Evolutionary conservation across 208 protist genomes (phyloP), one percentile per base, ranked within the genome.

Genomic region (Leishmania braziliensis): DNA sequence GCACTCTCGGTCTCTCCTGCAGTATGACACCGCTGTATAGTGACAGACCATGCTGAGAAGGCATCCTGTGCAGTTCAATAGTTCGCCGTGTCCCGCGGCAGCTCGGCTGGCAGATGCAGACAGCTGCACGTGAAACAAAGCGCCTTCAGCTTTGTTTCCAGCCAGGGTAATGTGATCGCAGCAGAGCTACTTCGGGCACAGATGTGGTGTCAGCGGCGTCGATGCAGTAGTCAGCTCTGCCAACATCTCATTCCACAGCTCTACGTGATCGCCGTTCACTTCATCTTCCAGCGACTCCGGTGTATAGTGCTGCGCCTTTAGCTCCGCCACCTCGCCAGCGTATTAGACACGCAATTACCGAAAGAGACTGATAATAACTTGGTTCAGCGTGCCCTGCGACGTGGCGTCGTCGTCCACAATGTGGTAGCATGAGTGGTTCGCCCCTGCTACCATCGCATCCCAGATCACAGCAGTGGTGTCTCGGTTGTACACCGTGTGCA

Each of bases 401-500:
- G 97, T 98, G 78, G 97, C 86, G 82, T 84, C 88, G 74, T 98
- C 98, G 79, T 99, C 98, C 29, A 90, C 86, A 29, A 99, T 63
- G 85, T 98, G 99, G 88, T 92, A 99, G 20, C 96, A 71, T 77
- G 85, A 73, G 80, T 91, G 43, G 69, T 77, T 43, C 58, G 66
- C 63, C 50, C 82, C 84, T 39, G 80, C 62, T 80, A 78, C 85
- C 20, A 86, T 68, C 36, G 97, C 63, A 70, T 94, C 85, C 89
- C 92, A 97, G 33, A 98, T 83, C 20, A 94, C 97, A 12, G 84
- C 83, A 53, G 81, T 88, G 4, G 98, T 96, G 88, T 99, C 98
- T 26, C 83, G 65, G 16, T 98, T 96, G 77, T 99, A 97, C 29
- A 99, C 96, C 12, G 98, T 99, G 83, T 98, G 95, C n/a, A 97